Conservation (phyloP, 2,329 filamentous ascomycete genomes). For the Penicillium concentricum region DNA sequence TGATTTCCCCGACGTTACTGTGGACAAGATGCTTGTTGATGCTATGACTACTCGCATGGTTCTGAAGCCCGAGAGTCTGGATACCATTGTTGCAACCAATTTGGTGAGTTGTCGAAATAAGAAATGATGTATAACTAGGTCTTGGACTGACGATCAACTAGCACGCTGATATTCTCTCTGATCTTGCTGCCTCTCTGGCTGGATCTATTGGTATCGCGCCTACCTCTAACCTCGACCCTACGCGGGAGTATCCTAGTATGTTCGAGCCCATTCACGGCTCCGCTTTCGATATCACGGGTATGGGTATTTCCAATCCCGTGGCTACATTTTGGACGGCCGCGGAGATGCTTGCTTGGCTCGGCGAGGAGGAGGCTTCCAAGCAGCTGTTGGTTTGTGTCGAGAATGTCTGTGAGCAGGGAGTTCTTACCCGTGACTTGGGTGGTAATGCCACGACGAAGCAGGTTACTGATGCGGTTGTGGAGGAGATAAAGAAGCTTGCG, state of each 20-base stretch:
- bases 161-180: slow-evolving; percentile 66
- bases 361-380: slow-evolving; percentile 57
- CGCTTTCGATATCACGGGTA: slow-evolving; percentile 64
- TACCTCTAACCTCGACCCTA: slow-evolving; percentile 67
- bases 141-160: slow-evolving; percentile 27
- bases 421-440: slow-evolving; percentile 61
- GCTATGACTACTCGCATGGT: slow-evolving; percentile 67
- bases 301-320: slow-evolving; percentile 61
- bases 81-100: slow-evolving; percentile 65
- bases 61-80: slow-evolving; percentile 57
- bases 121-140: not conserved
- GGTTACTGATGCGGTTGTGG: slow-evolving; percentile 58
- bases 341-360: slow-evolving; percentile 67
- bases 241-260: slow-evolving; percentile 58
- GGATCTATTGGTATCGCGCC: slow-evolving; percentile 72
- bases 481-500: slow-evolving; percentile 50
- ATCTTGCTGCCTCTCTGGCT: slow-evolving; percentile 67
- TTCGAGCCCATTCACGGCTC: slow-evolving; percentile 65
- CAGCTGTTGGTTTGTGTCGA: slow-evolving; percentile 60
- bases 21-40: slow-evolving; percentile 67
- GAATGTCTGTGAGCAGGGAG: slow-evolving; percentile 55
- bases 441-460: slow-evolving; percentile 57
- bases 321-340: slow-evolving; percentile 69
- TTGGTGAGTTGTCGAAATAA: slow-evolving; percentile 34
- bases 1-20: slow-evolving; percentile 60